These are phyloP conservation scores for Colletotrichum sp. DNA, from an alignment of 2,329 filamentous ascomycete genomes.

Conservation along the genomic window DNA sequence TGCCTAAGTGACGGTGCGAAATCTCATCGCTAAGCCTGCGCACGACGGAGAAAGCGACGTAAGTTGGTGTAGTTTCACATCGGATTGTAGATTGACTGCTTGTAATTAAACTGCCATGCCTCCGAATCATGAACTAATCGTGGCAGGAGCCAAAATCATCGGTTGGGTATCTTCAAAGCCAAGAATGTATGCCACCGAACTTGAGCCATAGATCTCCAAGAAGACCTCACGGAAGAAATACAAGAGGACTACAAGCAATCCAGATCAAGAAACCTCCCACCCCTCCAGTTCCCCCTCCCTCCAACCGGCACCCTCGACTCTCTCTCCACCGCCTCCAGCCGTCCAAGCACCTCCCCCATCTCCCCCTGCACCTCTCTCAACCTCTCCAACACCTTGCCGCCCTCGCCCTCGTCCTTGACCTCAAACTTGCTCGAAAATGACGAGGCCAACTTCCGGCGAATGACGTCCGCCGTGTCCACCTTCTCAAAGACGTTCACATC, in stretches of 20 bases:
- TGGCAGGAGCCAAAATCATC: not conserved
- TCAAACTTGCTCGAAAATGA: not conserved
- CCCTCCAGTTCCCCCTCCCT: not conserved
- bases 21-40: not conserved
- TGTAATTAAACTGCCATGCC: rapidly evolving
- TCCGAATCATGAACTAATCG: not conserved
- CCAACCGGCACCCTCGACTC: not conserved
- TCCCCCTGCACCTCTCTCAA: not conserved
- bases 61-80: not conserved
- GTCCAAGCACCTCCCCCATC: not conserved
- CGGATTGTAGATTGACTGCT: rapidly evolving
- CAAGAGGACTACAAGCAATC: not conserved
- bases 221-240: not conserved
- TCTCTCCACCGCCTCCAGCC: not conserved
- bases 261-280: not conserved
- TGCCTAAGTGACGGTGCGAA: not conserved
- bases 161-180: not conserved
- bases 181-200: not conserved
- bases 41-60: rapidly evolving
- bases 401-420: not conserved
- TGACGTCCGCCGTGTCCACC: not conserved
- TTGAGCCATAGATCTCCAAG: not conserved
- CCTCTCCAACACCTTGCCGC: not conserved
- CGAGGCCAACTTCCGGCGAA: not conserved
- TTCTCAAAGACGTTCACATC: not conserved